Base-by-base conservation (phyloP, 345 rosid species). In the Corchorus olitorius region DNA sequence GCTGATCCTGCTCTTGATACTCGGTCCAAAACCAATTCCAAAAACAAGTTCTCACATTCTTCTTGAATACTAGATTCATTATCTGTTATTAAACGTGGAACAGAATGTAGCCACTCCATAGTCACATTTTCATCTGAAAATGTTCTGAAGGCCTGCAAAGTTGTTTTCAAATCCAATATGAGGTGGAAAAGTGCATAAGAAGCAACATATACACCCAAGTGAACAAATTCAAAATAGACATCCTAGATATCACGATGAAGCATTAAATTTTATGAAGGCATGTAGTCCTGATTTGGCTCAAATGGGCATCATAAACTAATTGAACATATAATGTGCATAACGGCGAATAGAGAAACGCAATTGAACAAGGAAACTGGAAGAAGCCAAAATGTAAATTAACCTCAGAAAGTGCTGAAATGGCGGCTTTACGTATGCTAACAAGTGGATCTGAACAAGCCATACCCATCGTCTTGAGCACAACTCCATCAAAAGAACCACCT, bases 391-490 rank as follows among this genome's bases (percentile, higher is more conserved):
- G 60, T 46, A 52, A 86, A 78, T 88, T 72, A 75, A 95, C 98
- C 98, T 95, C 97, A 4, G 97, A 95, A 64, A 95, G 89, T 43
- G 97, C 97, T 54, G 90, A 88, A 78, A 87, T 79, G 34, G 97
- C 97, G 60, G 93, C 97, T 83, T 92, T 96, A 68, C 99, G 87
- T 45, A 89, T 93, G 86, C 98, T 96, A 68, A 96, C 90, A 64
- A 96, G 97, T 8, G 97, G 92, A 80, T 95, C 99, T 4, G 93
- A 95, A 79, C 98, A 95, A 80, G 99, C 94, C 76, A 90, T 86
- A 59, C 94, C 98, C 87, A 92, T 81, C 15, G 85, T 89, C 82
- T 90, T 93, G 53, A 93, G 86, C 79, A 95, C 69, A 84, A 82
- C 73, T 69, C 80, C 89, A 83, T 89, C 99, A 52, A 92, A 80